A percentile compares a stretch with the other conserved stretches of the same genome.
These are phyloP conservation scores for Xylaria sp. DNA, from an alignment of 2,329 filamentous ascomycete species.

Conservation along the genomic window DNA sequence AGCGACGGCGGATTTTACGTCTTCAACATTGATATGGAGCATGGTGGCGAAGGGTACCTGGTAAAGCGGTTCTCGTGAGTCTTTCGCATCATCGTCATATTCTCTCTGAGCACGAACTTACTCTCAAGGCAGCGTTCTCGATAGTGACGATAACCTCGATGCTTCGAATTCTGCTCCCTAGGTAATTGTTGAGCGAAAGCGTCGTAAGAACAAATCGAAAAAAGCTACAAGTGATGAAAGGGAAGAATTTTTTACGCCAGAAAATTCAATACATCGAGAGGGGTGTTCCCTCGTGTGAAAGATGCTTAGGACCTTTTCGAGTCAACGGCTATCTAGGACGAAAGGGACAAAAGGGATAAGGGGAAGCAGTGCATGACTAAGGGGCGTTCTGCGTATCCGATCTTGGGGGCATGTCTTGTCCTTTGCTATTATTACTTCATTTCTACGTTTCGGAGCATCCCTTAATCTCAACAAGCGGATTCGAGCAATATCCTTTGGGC, in stretches of 20 bases:
- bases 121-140: constrained; percentile 56
- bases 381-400: constrained; percentile 27
- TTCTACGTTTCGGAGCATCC: constrained; percentile 1
- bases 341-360: neutral
- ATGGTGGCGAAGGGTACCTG: constrained; percentile 90
- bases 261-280: neutral
- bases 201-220: neutral
- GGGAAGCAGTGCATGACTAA: constrained; percentile 27
- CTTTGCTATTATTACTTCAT: constrained; percentile 1
- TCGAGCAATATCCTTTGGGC: constrained; percentile 4
- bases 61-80: constrained; percentile 93
- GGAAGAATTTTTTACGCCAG: neutral
- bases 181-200: neutral
- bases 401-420: neutral
- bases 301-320: neutral
- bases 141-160: constrained; percentile 65
- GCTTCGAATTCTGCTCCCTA: constrained; percentile 57
- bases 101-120: constrained; percentile 10
- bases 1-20: constrained; percentile 96
- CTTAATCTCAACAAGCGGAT: constrained; percentile 15
- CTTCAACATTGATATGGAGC: constrained; percentile 94
- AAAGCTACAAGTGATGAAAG: neutral
- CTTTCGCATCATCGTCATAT: neutral
- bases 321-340: neutral
- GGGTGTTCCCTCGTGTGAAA: neutral